phyloP scores from a whole-genome alignment of 768 basidiomycete species.

The Tylopilus vinaceipallidus region DNA sequence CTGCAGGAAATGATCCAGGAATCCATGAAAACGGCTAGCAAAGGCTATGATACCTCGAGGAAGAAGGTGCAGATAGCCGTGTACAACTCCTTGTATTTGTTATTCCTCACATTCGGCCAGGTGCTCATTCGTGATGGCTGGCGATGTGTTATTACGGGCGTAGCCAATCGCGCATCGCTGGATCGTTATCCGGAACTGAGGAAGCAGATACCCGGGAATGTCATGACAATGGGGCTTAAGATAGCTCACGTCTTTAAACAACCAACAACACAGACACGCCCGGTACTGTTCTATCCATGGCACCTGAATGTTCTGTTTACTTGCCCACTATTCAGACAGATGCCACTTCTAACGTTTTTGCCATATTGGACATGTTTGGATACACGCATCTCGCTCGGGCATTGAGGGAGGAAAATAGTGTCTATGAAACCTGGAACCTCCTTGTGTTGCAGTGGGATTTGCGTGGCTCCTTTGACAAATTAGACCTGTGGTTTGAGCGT shows the following conservation, averaged over 20 bases:
- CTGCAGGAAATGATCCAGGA: not conserved
- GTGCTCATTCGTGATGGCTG: not conserved
- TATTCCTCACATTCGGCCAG: not conserved
- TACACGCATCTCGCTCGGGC: not conserved
- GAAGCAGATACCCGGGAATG: not conserved
- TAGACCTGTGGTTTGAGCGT: not conserved
- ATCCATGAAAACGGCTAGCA: not conserved
- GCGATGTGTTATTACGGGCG: not conserved
- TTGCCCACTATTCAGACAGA: not conserved
- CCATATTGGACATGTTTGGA: not conserved
- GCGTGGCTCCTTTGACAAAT: not conserved
- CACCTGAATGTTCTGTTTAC: not conserved
- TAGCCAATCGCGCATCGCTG: too few relatives aligned
- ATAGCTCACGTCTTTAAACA: not conserved
- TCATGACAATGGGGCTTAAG: not conserved
- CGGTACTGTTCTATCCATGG: not conserved
- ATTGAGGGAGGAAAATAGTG: not conserved
- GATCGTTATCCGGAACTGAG: too few relatives aligned
- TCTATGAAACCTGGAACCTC: not conserved
- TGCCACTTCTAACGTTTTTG: not conserved
- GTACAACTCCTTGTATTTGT: not conserved
- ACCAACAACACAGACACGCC: not conserved
- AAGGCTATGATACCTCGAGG: not conserved
- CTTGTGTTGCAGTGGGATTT: not conserved
- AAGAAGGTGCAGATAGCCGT: not conserved